Evolutionary conservation across 306 rosid genomes (phyloP).

Genomic region (Cucumis cinereus): DNA sequence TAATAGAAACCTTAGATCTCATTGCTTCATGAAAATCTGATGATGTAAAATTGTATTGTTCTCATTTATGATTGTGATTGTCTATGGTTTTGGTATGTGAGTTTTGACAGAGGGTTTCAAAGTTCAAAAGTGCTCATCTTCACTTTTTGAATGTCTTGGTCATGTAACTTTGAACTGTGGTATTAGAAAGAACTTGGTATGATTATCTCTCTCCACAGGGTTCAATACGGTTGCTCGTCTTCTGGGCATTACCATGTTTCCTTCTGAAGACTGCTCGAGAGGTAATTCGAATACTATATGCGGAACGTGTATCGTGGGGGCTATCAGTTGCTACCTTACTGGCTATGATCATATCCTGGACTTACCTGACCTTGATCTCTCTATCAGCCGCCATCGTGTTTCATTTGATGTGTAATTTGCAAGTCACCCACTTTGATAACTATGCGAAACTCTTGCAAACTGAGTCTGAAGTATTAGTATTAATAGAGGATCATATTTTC

Average conservation of each 20-base stretch:
- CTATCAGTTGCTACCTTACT: slow-evolving; percentile 13
- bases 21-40: background rate
- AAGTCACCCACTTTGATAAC: slow-evolving; percentile 36
- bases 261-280: slow-evolving; percentile 28
- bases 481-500: slow-evolving; percentile 29
- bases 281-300: slow-evolving; percentile 8
- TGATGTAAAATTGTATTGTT: background rate
- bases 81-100: background rate
- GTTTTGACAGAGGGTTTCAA: background rate
- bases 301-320: slow-evolving; percentile 16
- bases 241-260: slow-evolving; percentile 27
- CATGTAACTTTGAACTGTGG: background rate
- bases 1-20: background rate
- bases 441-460: slow-evolving; percentile 33
- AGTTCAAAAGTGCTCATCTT: background rate
- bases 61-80: background rate
- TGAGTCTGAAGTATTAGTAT: slow-evolving; percentile 25
- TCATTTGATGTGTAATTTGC: slow-evolving; percentile 35
- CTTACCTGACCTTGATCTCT: slow-evolving; percentile 14
- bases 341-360: slow-evolving; percentile 29
- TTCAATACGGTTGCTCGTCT: slow-evolving; percentile 21
- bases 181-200: background rate
- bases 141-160: background rate
- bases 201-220: slow-evolving; percentile 12
- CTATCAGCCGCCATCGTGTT: slow-evolving; percentile 29